phyloP scores from a whole-genome alignment of 345 rosid genomes.

The Rhizophora apiculata region DNA sequence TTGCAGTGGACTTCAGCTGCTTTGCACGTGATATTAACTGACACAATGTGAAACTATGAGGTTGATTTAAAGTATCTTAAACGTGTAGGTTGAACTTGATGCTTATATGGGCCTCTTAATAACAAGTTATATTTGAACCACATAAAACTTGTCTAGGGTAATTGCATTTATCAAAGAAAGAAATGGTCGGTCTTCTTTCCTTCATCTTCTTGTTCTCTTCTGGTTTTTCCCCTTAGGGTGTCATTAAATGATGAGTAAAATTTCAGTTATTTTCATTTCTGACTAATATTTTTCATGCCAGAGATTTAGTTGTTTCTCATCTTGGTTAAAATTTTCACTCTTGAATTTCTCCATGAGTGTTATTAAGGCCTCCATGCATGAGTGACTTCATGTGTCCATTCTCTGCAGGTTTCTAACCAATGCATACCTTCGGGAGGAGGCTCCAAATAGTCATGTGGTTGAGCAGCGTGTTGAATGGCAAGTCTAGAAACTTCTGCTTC shows the following conservation, averaged over 20 bases:
- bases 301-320: background rate
- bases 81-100: too few species aligned
- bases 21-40: background rate
- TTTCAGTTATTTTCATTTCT: background rate
- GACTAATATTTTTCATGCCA: background rate
- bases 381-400: conserved; percentile 11
- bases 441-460: conserved; percentile 94
- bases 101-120: too few species aligned
- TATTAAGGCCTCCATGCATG: background rate
- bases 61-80: background rate
- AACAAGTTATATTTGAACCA: too few species aligned
- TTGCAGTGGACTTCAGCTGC: background rate
- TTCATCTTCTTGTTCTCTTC: too few species aligned
- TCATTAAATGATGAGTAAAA: too few species aligned
- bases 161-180: background rate
- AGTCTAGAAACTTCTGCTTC: conserved; percentile 32
- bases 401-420: conserved; percentile 82
- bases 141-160: too few species aligned
- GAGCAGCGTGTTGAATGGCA: conserved; percentile 99
- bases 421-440: conserved; percentile 92
- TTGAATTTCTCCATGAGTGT: background rate
- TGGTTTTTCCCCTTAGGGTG: too few species aligned
- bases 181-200: too few species aligned
- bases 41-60: background rate
- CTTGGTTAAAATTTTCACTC: background rate